These are phyloP conservation scores for Pichia sp. DNA, from an alignment of 1,139 yeast species.

Conservation along the genomic window DNA sequence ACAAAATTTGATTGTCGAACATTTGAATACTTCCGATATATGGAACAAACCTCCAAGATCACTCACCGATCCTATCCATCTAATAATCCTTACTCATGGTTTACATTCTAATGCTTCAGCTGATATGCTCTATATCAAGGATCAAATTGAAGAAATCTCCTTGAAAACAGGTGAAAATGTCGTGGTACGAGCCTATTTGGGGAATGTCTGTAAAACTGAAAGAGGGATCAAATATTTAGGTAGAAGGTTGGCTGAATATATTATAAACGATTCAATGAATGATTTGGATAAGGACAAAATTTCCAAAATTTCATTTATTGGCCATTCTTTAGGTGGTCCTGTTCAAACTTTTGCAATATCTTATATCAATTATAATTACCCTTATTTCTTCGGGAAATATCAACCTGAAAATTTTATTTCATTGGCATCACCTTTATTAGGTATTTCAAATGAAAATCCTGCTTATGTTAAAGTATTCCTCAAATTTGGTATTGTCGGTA, in stretches of 20 bases:
- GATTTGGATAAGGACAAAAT: constrained; percentile 26
- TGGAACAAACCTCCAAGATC: constrained; percentile 57
- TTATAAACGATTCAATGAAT: constrained; percentile 50
- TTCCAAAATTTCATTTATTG: constrained; percentile 70
- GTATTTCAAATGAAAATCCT: constrained; percentile 83
- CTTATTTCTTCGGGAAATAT: constrained; percentile 55
- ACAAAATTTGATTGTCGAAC: constrained; percentile 34
- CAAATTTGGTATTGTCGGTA: constrained; percentile 85
- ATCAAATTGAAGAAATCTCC: constrained; percentile 56
- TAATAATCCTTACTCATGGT: constrained; percentile 84
- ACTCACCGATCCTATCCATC: constrained; percentile 38
- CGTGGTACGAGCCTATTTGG: constrained; percentile 75
- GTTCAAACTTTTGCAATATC: constrained; percentile 90
- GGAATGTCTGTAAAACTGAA: constrained; percentile 85
- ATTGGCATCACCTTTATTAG: constrained; percentile 82
- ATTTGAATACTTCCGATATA: constrained; percentile 58
- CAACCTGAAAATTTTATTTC: constrained; percentile 78
- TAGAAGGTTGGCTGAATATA: constrained; percentile 67
- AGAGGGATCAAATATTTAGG: constrained; percentile 86
- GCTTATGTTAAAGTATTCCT: constrained; percentile 76
- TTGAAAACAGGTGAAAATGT: constrained; percentile 46
- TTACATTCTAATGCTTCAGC: constrained; percentile 83
- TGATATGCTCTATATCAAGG: constrained; percentile 83
- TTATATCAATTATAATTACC: constrained; percentile 61
- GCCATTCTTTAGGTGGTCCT: constrained; percentile 89